These are phyloP conservation scores for Circinella minor DNA, from an alignment of 371 early-diverging fungal species.

Conservation along the genomic window DNA sequence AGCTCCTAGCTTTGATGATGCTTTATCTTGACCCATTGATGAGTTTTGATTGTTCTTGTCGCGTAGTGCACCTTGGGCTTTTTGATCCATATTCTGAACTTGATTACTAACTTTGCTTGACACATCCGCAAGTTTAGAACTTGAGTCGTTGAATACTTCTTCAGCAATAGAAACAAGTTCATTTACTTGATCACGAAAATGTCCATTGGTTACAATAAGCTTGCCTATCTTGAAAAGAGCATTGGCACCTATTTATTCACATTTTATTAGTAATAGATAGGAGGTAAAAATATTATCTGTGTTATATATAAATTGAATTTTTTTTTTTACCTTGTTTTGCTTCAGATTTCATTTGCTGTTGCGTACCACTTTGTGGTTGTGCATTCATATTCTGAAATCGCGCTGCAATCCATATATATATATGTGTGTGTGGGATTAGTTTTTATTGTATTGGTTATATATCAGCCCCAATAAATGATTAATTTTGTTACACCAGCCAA, in stretches of 20 bases:
- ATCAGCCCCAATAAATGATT: too few relatives aligned
- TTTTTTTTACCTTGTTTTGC: conserved; percentile 30
- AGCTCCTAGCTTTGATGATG: too few relatives aligned
- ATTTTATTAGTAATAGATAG: background rate
- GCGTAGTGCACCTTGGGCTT: background rate
- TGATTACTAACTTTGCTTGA: conserved; percentile 26
- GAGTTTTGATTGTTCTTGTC: too few relatives aligned
- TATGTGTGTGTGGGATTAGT: too few relatives aligned
- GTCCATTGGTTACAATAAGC: conserved; percentile 53
- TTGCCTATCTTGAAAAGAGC: conserved; percentile 47
- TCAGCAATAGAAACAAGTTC: conserved; percentile 56
- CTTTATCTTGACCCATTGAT: too few relatives aligned
- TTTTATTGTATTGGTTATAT: too few relatives aligned
- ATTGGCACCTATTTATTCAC: conserved; percentile 29
- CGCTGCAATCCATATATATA: background rate
- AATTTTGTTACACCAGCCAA: too few relatives aligned
- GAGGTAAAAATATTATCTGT: too few relatives aligned
- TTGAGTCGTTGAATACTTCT: conserved; percentile 50
- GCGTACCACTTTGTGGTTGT: background rate
- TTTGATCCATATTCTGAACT: conserved; percentile 7
- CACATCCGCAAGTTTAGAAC: conserved; percentile 35
- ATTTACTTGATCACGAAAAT: conserved; percentile 54
- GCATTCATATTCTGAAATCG: conserved; percentile 9
- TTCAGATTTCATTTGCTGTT: conserved; percentile 24
- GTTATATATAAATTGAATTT: background rate